Conservation (phyloP, 78 protist species). For the Dictyostelium brefeldianum region DNA sequence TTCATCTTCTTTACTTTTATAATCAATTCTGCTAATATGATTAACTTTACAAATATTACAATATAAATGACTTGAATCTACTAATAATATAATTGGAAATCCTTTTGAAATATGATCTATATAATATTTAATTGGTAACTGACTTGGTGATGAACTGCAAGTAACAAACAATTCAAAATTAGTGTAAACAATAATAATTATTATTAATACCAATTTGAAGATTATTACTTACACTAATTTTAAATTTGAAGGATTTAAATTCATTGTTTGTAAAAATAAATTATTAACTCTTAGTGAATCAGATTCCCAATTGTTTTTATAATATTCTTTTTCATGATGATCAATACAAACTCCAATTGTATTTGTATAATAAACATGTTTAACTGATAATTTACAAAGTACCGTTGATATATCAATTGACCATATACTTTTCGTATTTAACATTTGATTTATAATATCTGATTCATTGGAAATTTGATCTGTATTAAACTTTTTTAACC, state of each 20-base stretch:
- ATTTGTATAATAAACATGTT: slow-evolving; percentile 20
- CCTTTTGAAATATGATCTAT: slow-evolving; percentile 11
- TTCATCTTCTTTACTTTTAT: neutral
- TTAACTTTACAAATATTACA: slow-evolving; percentile 20
- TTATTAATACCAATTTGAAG: neutral
- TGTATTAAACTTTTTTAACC: neutral
- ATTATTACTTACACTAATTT: neutral
- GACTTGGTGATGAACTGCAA: neutral
- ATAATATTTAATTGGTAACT: slow-evolving; percentile 2
- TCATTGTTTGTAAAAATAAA: slow-evolving; percentile 1
- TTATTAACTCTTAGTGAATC: slow-evolving; percentile 13
- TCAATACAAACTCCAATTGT: slow-evolving; percentile 2
- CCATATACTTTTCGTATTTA: slow-evolving; percentile 44
- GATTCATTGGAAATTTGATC: too few relatives aligned
- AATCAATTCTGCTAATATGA: neutral
- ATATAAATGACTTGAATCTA: slow-evolving; percentile 6
- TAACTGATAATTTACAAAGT: neutral
- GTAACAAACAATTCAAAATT: neutral
- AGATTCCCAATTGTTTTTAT: slow-evolving; percentile 15
- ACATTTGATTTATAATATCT: neutral
- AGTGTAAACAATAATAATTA: neutral
- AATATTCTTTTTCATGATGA: neutral
- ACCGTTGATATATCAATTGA: slow-evolving; percentile 46
- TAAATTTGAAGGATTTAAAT: neutral
- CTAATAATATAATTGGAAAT: slow-evolving; percentile 38